phyloP scores from a whole-genome alignment of 208 protist species.

The Leishmania major region DNA sequence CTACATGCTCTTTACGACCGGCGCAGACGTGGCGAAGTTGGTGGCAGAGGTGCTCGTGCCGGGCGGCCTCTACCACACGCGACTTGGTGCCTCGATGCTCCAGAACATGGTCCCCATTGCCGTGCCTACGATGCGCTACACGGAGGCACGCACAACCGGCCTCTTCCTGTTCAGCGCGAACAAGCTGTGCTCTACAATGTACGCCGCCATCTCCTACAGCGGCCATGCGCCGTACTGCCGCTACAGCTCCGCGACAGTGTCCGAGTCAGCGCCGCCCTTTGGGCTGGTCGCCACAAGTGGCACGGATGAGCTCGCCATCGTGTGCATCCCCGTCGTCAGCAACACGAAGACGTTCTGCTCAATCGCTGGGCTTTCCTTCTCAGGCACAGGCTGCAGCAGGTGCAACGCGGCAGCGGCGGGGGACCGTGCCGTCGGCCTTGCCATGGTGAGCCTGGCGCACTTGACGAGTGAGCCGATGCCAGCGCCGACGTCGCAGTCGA shows the following conservation, averaged over 20 bases:
- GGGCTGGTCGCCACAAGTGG: slow-evolving; percentile 31
- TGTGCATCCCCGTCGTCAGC: slow-evolving; percentile 28
- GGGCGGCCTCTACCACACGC: slow-evolving; percentile 26
- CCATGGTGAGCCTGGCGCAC: slow-evolving; percentile 20
- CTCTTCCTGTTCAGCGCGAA: slow-evolving; percentile 31
- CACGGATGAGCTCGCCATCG: slow-evolving; percentile 40
- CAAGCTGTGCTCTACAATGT: slow-evolving; percentile 24
- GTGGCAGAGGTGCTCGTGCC: slow-evolving; percentile 33
- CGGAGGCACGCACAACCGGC: slow-evolving; percentile 26
- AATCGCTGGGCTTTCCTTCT: slow-evolving; percentile 24
- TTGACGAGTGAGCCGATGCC: slow-evolving; percentile 12
- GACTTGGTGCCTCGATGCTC: slow-evolving; percentile 26
- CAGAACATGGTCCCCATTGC: neutral
- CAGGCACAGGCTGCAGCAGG: neutral
- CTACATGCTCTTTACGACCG: slow-evolving; percentile 67
- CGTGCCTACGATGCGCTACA: slow-evolving; percentile 8
- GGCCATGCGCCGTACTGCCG: slow-evolving; percentile 14
- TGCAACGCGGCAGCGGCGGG: neutral
- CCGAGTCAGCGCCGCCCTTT: slow-evolving; percentile 16
- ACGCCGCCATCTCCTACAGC: neutral
- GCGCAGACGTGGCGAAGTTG: slow-evolving; percentile 39
- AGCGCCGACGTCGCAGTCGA: neutral
- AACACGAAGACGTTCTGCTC: slow-evolving; percentile 14
- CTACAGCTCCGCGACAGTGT: slow-evolving; percentile 12
- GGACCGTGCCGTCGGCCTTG: slow-evolving; percentile 14